These are phyloP conservation scores for Rhizopogon vinicolor DNA, from an alignment of 768 basidiomycete genomes.

Conservation along the genomic window DNA sequence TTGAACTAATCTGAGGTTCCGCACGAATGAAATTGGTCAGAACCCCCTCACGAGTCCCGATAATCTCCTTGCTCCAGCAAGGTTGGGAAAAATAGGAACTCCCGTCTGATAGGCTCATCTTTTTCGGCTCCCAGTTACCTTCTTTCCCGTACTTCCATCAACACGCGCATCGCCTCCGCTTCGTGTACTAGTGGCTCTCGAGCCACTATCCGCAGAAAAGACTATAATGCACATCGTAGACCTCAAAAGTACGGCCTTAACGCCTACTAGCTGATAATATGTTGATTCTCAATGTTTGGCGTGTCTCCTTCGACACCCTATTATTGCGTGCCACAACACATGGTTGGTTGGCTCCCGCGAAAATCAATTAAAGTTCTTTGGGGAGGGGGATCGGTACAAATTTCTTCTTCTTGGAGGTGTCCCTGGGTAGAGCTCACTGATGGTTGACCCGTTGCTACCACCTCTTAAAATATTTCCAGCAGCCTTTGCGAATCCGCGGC, in stretches of 20 bases:
- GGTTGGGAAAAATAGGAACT: no score
- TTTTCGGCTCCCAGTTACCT: neutral
- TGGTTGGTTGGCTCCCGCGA: neutral
- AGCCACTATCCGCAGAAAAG: neutral
- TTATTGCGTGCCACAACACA: neutral
- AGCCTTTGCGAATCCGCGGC: neutral
- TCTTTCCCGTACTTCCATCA: neutral
- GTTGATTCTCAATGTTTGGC: neutral
- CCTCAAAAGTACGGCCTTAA: neutral
- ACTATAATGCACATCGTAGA: neutral
- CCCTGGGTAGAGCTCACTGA: neutral
- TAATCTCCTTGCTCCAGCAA: no score
- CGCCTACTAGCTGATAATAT: neutral
- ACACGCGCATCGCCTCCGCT: neutral
- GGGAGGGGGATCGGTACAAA: slow-evolving; percentile 8
- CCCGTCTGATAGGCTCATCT: no score
- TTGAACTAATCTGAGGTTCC: no score
- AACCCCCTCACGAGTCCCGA: no score
- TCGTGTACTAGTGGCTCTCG: neutral
- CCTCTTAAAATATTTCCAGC: neutral
- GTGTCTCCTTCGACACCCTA: neutral
- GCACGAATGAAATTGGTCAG: no score
- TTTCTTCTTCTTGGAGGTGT: neutral
- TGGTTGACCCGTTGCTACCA: neutral
- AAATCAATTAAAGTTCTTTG: neutral